Base-by-base conservation (phyloP, 352 stramenopile genomes). In the Phytophthora crassamura region DNA sequence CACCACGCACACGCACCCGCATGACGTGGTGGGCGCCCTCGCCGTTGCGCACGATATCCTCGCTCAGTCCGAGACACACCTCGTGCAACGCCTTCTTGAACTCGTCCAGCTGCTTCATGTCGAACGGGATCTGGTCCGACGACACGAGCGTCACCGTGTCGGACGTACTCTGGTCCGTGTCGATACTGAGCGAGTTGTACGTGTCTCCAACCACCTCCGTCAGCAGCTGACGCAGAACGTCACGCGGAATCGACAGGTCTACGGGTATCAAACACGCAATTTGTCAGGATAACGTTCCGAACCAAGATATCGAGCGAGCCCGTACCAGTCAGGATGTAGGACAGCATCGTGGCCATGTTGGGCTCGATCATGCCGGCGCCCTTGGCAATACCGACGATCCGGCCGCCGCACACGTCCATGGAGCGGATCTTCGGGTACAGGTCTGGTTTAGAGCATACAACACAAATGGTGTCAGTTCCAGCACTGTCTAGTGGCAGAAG, bases 311-410 rank as follows among this genome's bases (percentile, higher is more conserved):
- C 18, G 12, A 15, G 16, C 28, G 20, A 53, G 18, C 15, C 89
- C 55, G 67, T 78, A 82, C 80, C 69, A 41, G 96, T 95, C 39
- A 95, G 90, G 40, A 94, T 93, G 65, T 91, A 92, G 34, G 81
- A 87, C 28, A 98, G 77, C 87, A 98, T 96, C 34, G 78, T 89
- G 56, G 94, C 84, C 94, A 99, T 98, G 70, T 99, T 97, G 7
- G 97, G 97, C 75, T 99, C 97, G 64, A 99, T 98, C 98, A 99
- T 99, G 40, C 98, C 98, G 9, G 98, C 98, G 12, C 97, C 97
- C 76, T 99, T 99, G 60, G 97, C 97, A 59, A 99, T 98, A 40
- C 96, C 97, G 18, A 99, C 96, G 59, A 99, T 90, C 46, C 94
- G 82, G n/a, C 87, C 90, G 11, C 88, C 88, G 25, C 82, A 93